Evolutionary conservation across 1,139 yeast genomes (phyloP), one percentile per base, ranked within the genome.

Genomic region (Yamadazyma membranifaciens): DNA sequence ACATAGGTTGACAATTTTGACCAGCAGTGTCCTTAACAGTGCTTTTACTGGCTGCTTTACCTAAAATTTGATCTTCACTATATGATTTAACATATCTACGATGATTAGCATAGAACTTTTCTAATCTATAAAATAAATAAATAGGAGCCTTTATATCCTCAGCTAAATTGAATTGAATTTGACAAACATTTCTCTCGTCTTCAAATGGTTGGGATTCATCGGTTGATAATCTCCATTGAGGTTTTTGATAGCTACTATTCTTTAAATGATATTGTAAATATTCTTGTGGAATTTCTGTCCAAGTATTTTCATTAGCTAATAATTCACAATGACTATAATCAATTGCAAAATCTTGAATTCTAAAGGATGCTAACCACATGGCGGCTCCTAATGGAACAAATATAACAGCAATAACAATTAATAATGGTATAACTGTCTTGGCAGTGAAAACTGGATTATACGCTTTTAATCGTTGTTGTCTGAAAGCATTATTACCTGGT

Each of bases 381-480:
- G 86, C 91, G 1, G 91, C 98, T 26, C 98, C 98, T 34, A 92
- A 73, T 7, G 97, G 95, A 12, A 91, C 87, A 57, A 91, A 87
- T 10, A 92, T 69, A n/a, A 87, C 71, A 4, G 96, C 94, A 38
- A 92, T 74, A 9, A 73, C 62, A 36, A 91, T 60, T 54, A 91
- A 80, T 41, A 91, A 58, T 2, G 97, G 97, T 44, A 92, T 78
- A 32, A 91, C 95, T 3, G 94, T 85, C 57, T 78, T 83, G 15
- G 97, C 97, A 0, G 98, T 91, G 51, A 91, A 74, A 40, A 92
- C 92, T 1, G 98, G 98, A 57, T 69, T 72, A 44, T 56, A 58
- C 3, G 69, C 67, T 44, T 57, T 60, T 41, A 72, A 59, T 44
- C 76, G 46, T 52, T 72, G 78, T 55, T 85, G 94, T 38, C 87